Evolutionary conservation across 352 stramenopile species (phyloP).

Genomic region (Phytopythium delawarense): DNA sequence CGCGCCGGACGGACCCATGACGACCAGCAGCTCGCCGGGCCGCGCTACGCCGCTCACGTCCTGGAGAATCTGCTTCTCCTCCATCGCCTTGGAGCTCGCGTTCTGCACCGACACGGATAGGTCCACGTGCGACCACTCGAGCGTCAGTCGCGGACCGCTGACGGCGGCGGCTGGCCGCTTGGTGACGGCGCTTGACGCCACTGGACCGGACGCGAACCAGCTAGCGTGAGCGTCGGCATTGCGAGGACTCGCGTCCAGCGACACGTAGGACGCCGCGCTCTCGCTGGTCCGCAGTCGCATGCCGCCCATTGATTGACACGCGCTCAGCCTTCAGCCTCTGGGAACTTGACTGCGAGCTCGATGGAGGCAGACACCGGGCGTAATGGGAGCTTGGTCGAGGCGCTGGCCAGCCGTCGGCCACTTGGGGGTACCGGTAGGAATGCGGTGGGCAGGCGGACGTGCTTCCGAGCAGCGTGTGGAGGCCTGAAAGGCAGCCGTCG

Average conservation of each 20-base stretch:
- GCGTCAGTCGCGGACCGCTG: constrained; percentile 6
- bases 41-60: constrained; percentile 29
- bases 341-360: too few species aligned
- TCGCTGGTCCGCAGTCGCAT: neutral
- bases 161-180: neutral
- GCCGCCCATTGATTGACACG: neutral
- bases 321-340: too few species aligned
- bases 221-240: neutral
- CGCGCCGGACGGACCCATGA: constrained; percentile 48
- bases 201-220: neutral
- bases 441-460: too few species aligned
- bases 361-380: too few species aligned
- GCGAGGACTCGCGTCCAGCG: neutral
- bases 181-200: neutral
- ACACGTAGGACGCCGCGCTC: neutral
- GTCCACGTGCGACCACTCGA: constrained; percentile 29
- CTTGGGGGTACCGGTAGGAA: too few species aligned
- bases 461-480: too few species aligned
- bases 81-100: constrained; percentile 19
- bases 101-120: constrained; percentile 24
- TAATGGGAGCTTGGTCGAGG: too few species aligned
- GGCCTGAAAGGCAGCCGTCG: too few species aligned
- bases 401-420: too few species aligned
- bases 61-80: constrained; percentile 37
- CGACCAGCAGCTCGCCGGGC: constrained; percentile 35